Percentiles rank a stretch among this genome's conserved stretches.
Evolutionary conservation across 2,329 filamentous ascomycete species (phyloP).

Genomic region (Nemania sp.): DNA sequence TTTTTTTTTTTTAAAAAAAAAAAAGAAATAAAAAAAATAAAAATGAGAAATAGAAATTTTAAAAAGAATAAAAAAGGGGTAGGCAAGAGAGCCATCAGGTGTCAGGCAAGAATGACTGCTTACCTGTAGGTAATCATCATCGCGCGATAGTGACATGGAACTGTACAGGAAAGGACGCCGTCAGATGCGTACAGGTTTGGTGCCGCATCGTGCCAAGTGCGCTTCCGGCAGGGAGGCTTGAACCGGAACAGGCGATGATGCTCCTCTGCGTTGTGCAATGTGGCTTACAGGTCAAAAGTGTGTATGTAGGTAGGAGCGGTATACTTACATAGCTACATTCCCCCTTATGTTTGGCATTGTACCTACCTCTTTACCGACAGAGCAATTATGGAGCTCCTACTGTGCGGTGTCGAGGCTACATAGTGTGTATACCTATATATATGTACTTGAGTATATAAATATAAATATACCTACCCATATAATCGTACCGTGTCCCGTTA

Average conservation of each 20-base stretch:
- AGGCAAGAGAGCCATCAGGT: not conserved
- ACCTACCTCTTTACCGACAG: not conserved
- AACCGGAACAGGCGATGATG: conserved; percentile 24
- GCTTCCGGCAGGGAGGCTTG: conserved; percentile 11
- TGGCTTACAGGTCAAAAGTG: not conserved
- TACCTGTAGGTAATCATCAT: not conserved
- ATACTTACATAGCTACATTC: conserved; percentile 1
- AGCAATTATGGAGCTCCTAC: not conserved
- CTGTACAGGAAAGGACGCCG: conserved; percentile 20
- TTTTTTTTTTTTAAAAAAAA: too few species aligned
- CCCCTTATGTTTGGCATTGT: not conserved
- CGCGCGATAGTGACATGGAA: conserved; percentile 1
- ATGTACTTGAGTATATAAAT: not conserved
- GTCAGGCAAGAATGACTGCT: conserved; percentile 5
- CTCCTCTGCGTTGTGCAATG: conserved; percentile 6
- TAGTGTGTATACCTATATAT: not conserved
- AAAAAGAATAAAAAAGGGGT: conserved; percentile 29
- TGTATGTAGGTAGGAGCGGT: not conserved
- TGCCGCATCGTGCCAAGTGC: conserved; percentile 8
- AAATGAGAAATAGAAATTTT: too few species aligned
- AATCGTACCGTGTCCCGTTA: too few species aligned
- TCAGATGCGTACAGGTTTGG: conserved; percentile 9
- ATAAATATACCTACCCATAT: not conserved
- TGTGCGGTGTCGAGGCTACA: not conserved
- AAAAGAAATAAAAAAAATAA: too few species aligned